A percentile compares a stretch with the other conserved stretches of the same genome.
Evolutionary conservation across 2,329 filamentous ascomycete species (phyloP).

Genomic region (Cercospora sp.): DNA sequence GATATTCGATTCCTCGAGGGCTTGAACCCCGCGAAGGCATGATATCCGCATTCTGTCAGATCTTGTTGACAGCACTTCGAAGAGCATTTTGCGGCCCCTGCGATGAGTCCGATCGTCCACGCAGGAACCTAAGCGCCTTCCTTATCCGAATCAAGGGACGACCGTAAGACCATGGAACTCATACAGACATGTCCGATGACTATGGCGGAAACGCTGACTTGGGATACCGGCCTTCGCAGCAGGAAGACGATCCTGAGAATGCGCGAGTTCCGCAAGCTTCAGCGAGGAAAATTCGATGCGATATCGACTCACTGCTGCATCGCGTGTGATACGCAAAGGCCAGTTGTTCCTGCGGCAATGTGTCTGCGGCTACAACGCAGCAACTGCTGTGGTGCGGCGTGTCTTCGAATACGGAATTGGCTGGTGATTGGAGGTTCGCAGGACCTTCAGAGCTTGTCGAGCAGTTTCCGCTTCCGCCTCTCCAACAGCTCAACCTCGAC

Average conservation of each 20-base stretch:
- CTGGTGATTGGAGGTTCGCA: background rate
- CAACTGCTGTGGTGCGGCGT: background rate
- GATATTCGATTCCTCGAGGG: background rate
- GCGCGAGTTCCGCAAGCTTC: background rate
- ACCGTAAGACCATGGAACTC: background rate
- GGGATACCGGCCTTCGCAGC: background rate
- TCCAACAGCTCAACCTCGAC: slow-evolving; percentile 94
- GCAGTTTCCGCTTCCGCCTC: slow-evolving; percentile 74
- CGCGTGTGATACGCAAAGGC: background rate
- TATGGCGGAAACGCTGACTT: background rate
- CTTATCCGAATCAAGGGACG: background rate
- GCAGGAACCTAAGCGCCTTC: background rate
- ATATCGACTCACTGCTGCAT: background rate
- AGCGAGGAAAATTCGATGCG: background rate
- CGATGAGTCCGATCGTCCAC: background rate
- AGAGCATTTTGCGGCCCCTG: background rate
- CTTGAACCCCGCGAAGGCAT: background rate
- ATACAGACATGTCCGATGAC: background rate
- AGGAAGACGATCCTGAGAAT: background rate
- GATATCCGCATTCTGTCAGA: background rate
- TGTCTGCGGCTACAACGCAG: background rate
- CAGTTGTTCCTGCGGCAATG: background rate
- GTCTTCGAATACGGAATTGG: background rate
- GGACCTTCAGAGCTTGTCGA: slow-evolving; percentile 60
- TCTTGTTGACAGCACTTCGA: background rate